A percentile compares a stretch with the other conserved stretches of the same genome.
Evolutionary conservation across 768 basidiomycete genomes (phyloP).

Genomic region (Paxillus involutus): DNA sequence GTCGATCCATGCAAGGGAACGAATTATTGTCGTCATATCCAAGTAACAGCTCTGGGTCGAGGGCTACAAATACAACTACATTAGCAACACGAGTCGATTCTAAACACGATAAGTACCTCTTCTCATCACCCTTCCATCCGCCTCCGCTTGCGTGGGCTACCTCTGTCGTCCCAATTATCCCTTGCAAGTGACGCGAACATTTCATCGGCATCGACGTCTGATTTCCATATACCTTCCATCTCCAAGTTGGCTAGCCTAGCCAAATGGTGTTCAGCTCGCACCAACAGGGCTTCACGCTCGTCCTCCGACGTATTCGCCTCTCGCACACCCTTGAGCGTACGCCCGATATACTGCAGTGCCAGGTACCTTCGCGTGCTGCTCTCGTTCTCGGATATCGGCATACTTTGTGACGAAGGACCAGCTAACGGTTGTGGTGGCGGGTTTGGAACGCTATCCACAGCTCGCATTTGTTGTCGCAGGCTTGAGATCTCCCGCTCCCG

Average conservation of each 20-base stretch:
- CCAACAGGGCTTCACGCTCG: background rate
- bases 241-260: constrained; percentile 6
- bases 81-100: too few relatives aligned
- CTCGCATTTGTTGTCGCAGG: constrained; percentile 1
- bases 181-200: background rate
- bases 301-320: background rate
- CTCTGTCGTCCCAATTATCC: background rate
- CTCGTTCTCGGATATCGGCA: background rate
- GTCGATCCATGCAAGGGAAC: too few relatives aligned
- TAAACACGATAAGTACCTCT: too few relatives aligned
- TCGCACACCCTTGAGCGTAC: constrained; percentile 2
- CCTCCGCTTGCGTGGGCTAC: background rate
- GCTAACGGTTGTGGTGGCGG: background rate
- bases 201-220: constrained; percentile 1
- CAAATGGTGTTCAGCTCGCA: constrained; percentile 6
- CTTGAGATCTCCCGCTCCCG: constrained; percentile 5
- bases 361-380: constrained; percentile 5
- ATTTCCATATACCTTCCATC: constrained; percentile 9
- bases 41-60: background rate
- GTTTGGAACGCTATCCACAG: background rate
- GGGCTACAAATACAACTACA: background rate
- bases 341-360: constrained; percentile 6
- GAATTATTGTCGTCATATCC: too few relatives aligned
- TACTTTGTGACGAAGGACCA: background rate
- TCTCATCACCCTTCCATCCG: background rate